Evolutionary conservation across 345 rosid species (phyloP).

Genomic region (Eucalyptus leucophloia): DNA sequence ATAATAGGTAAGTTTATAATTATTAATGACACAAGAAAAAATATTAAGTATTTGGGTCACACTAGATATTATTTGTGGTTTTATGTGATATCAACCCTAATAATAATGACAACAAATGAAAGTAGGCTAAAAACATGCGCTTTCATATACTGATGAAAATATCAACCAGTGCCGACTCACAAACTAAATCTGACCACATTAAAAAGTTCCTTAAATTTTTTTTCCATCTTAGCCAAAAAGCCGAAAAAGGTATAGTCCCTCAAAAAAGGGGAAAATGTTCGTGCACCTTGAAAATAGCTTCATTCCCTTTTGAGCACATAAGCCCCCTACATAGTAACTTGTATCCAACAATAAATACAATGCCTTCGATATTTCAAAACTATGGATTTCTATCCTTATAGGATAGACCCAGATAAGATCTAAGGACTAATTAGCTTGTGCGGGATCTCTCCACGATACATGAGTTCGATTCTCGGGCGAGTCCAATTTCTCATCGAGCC

Average conservation of each 20-base stretch:
- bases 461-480: neutral
- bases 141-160: no score
- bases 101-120: neutral
- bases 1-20: no score
- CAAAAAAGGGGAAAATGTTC: neutral
- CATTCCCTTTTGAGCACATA: neutral
- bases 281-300: neutral
- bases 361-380: fast-evolving
- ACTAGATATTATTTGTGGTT: fast-evolving
- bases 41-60: no score
- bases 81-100: neutral
- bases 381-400: fast-evolving
- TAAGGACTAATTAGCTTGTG: neutral
- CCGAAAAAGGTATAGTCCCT: neutral
- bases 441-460: neutral
- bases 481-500: neutral
- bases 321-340: neutral
- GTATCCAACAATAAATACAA: neutral
- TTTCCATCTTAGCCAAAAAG: neutral
- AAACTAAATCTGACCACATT: neutral
- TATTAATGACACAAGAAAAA: no score
- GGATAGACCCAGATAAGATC: fast-evolving
- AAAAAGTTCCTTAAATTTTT: neutral
- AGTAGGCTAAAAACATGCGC: neutral
- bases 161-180: fast-evolving